Percentiles rank a stretch among this genome's conserved stretches.
Evolutionary conservation across 192 early-diverging fungal genomes (phyloP).

Genomic region (Entophlyctis helioformis): DNA sequence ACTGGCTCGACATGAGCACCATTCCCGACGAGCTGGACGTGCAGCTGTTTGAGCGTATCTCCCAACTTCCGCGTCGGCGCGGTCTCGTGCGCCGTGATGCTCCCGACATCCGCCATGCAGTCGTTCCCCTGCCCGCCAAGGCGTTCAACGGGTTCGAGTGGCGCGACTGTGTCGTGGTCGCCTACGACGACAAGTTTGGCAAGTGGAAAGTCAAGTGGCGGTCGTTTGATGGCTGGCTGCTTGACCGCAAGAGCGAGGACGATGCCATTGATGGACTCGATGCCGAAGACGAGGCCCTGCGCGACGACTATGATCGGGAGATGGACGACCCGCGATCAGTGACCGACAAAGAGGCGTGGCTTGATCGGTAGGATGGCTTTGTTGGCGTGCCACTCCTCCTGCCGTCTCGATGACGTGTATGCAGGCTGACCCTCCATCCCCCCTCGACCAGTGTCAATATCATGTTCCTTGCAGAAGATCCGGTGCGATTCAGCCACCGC

Average conservation of each 20-base stretch:
- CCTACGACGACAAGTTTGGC: constrained; percentile 20
- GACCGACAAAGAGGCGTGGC: constrained; percentile 33
- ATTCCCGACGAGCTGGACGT: constrained; percentile 1
- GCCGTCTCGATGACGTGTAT: not conserved
- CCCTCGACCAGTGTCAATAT: constrained; percentile 22
- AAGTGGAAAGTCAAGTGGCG: constrained; percentile 33
- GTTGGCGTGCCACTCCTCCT: not conserved
- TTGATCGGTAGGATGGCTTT: constrained; percentile 24
- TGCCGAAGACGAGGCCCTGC: constrained; percentile 1
- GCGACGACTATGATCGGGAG: constrained; percentile 6
- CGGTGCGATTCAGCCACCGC: constrained; percentile 25
- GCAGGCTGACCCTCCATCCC: not conserved
- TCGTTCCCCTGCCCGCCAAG: constrained; percentile 31
- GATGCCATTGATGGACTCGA: constrained; percentile 3
- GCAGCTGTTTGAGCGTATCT: not conserved
- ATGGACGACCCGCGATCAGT: not conserved
- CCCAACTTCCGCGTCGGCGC: too few relatives aligned
- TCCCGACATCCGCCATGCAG: constrained; percentile 10
- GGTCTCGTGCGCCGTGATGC: too few relatives aligned
- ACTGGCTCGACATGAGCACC: constrained; percentile 37
- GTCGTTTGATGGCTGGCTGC: constrained; percentile 29
- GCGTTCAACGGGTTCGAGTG: constrained; percentile 19
- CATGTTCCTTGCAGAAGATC: constrained; percentile 43
- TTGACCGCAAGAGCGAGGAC: constrained; percentile 11
- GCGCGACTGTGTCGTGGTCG: constrained; percentile 28